A percentile compares a stretch with the other conserved stretches of the same genome.
These are phyloP conservation scores for Aspergillus nidulans DNA, from an alignment of 495 filamentous ascomycete genomes.

Conservation along the genomic window DNA sequence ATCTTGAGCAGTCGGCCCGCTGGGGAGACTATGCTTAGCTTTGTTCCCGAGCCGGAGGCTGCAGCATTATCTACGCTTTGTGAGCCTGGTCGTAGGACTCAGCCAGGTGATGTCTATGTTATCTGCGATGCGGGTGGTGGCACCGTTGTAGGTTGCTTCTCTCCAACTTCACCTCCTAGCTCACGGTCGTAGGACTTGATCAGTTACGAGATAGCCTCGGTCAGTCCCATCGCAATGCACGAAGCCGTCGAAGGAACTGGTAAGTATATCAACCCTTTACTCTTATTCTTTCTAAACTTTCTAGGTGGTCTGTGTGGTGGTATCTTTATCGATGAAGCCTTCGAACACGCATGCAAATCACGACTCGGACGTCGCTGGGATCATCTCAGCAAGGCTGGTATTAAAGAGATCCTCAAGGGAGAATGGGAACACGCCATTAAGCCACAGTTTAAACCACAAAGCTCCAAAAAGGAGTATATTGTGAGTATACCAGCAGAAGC, in stretches of 20 bases:
- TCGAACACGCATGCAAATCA: slow-evolving; percentile 7
- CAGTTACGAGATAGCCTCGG: slow-evolving; percentile 1
- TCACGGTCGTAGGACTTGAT: slow-evolving; percentile 8
- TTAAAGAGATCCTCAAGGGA: slow-evolving; percentile 11
- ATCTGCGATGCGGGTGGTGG: slow-evolving; percentile 11
- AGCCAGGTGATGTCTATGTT: slow-evolving; percentile 6
- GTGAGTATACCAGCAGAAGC: slow-evolving; percentile 8
- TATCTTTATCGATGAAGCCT: slow-evolving; percentile 9
- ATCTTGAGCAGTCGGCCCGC: neutral
- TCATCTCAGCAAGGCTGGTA: slow-evolving; percentile 10
- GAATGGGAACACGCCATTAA: slow-evolving; percentile 10
- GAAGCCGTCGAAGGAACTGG: slow-evolving; percentile 10
- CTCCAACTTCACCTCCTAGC: neutral
- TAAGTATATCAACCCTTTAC: neutral
- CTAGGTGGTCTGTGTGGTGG: slow-evolving; percentile 5
- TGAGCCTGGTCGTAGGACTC: slow-evolving; percentile 3
- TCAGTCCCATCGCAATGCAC: slow-evolving; percentile 6
- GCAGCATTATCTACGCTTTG: slow-evolving; percentile 8
- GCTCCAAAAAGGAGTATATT: slow-evolving; percentile 5
- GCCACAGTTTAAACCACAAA: slow-evolving; percentile 6
- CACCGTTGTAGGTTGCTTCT: slow-evolving; percentile 4
- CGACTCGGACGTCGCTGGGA: slow-evolving; percentile 8
- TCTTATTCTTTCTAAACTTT: neutral
- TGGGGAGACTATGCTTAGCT: slow-evolving; percentile 5
- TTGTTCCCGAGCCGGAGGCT: slow-evolving; percentile 9